These are phyloP conservation scores for Corylus heterophylla DNA, from an alignment of 306 rosid genomes.

Conservation along the genomic window DNA sequence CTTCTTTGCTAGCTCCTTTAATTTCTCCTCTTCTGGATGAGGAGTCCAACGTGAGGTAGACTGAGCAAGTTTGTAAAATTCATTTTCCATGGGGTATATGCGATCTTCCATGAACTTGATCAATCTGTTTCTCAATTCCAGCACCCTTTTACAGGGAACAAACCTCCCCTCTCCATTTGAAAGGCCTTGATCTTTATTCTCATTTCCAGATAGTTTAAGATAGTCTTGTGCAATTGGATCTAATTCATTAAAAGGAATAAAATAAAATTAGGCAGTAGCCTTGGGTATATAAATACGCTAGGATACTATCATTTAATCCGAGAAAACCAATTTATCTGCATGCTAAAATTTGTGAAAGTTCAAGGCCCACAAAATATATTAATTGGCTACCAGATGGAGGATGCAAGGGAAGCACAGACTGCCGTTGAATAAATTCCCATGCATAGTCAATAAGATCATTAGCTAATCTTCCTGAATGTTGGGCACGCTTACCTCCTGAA, in stretches of 20 bases:
- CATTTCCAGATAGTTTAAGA: constrained; percentile 43
- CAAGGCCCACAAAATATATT: constrained; percentile 20
- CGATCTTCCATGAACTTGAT: constrained; percentile 84
- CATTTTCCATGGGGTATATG: constrained; percentile 85
- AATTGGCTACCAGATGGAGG: constrained; percentile 79
- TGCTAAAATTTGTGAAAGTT: constrained; percentile 17
- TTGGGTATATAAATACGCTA: constrained; percentile 22
- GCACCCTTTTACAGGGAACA: constrained; percentile 58
- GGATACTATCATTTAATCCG: constrained; percentile 18
- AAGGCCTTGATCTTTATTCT: constrained; percentile 39
- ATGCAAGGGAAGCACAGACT: constrained; percentile 69
- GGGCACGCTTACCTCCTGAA: constrained; percentile 89
- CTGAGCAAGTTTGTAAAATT: constrained; percentile 74
- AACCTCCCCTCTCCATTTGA: constrained; percentile 59
- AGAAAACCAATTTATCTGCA: constrained; percentile 17
- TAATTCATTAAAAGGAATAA: constrained; percentile 20
- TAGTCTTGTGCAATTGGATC: constrained; percentile 30
- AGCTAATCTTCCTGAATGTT: constrained; percentile 51
- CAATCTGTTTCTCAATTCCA: constrained; percentile 60
- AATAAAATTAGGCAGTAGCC: constrained; percentile 25
- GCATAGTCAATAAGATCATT: constrained; percentile 64
- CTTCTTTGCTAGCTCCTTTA: constrained; percentile 85
- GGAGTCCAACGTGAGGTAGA: constrained; percentile 83
- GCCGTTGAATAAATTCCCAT: constrained; percentile 58
- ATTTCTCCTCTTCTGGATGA: constrained; percentile 89